Percentiles rank a stretch among this genome's conserved stretches.
These are phyloP conservation scores for Alliaria petiolata DNA, from an alignment of 345 rosid species.

Conservation along the genomic window DNA sequence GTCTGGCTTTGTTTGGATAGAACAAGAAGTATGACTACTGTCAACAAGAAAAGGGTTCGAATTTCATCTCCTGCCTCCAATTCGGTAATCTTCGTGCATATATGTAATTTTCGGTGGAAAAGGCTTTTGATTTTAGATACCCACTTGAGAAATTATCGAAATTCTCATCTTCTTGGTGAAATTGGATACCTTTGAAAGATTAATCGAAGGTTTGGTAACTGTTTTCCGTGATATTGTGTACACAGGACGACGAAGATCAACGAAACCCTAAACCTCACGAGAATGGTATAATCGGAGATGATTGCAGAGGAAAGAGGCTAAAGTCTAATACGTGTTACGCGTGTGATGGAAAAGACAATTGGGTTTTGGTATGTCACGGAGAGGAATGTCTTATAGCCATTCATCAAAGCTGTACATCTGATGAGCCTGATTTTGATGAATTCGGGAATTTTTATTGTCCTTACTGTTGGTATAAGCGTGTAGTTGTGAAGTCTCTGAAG, in stretches of 20 bases:
- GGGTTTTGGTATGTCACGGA: constrained; percentile 39
- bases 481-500: constrained; percentile 17
- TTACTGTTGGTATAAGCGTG: constrained; percentile 55
- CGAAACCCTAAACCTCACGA: constrained; percentile 11
- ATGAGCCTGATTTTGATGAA: constrained; percentile 38
- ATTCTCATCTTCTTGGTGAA: neutral
- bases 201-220: neutral
- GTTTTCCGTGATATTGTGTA: neutral
- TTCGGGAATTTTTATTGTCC: constrained; percentile 58
- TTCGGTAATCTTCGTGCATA: too few relatives aligned
- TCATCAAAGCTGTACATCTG: constrained; percentile 39
- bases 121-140: neutral
- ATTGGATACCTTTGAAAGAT: neutral
- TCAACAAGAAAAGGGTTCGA: neutral
- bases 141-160: neutral
- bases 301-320: neutral
- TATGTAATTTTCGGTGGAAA: neutral
- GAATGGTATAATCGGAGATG: neutral
- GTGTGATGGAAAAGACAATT: constrained; percentile 36
- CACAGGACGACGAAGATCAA: constrained; percentile 25
- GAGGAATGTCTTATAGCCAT: constrained; percentile 41
- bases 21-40: constrained; percentile 5
- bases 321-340: constrained; percentile 31
- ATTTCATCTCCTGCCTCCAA: neutral
- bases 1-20: neutral